Evolutionary conservation across 176 grass and related monocot species (phyloP), one percentile per base, ranked within the genome.

Genomic region (Musa itinerans): DNA sequence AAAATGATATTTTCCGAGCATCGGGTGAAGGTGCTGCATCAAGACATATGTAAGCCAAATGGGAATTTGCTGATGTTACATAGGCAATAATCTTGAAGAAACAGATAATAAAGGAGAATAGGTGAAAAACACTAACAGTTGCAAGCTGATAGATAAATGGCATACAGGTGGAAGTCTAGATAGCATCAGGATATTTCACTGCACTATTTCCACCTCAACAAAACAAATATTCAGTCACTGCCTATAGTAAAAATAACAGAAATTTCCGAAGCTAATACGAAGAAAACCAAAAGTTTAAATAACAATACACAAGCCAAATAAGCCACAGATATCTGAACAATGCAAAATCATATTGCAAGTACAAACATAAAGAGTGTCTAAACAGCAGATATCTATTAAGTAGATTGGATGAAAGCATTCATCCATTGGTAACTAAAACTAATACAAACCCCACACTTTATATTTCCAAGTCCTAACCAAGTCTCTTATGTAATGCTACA

Each of bases 391-490:
- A 65, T 27, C 24, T 12, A 12, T 65, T 2, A 65, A 14, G 21
- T 23, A 10, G 21, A 65, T 65, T 26, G 34, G 63, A 25, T 26
- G 63, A 25, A 13, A 65, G 23, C 63, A 26, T 5, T 23, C 11
- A 65, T 43, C 7, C 63, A 65, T 25, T 2, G 13, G 22, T 29
- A 65, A 26, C 8, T 10, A 65, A 8, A 13, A 26, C 21, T 65
- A 65, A 26, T 65, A 65, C 23, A 65, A 26, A 65, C n/a, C 11
- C 63, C 63, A 26, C 63, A 65, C 63, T 65, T 65, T n/a, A 65
- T 65, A 13, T 6, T 43, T 43, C 34, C 34, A 43, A 43, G 23
- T 65, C 23, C 63, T 65, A 65, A 65, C 21, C 63, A 65, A 65
- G 23, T 27, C 63, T 26, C 4, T 43, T 43, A 26, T 26, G 63